phyloP scores from a whole-genome alignment of 1,284 basidiomycete genomes.

The Limonomyces culmigenus region DNA sequence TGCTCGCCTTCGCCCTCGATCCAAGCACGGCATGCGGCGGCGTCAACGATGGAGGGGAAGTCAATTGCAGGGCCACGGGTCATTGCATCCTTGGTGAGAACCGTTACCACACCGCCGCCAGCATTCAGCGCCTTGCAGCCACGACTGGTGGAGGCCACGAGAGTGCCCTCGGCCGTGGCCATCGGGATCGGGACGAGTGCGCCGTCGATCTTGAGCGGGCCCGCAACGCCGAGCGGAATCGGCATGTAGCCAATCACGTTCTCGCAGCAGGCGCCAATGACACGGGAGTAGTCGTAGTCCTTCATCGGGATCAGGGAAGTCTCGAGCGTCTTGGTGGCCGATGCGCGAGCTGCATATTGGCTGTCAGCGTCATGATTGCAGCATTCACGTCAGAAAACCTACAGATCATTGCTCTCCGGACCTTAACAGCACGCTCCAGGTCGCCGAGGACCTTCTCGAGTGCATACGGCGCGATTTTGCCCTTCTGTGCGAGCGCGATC shows the following conservation, averaged over 20 bases:
- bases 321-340: conserved; percentile 76
- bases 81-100: conserved; percentile 91
- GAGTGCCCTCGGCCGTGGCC: conserved; percentile 97
- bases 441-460: conserved; percentile 88
- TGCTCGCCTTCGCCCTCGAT: conserved; percentile 73
- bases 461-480: conserved; percentile 88
- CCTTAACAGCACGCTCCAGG: conserved; percentile 71
- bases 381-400: conserved; percentile 20
- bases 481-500: conserved; percentile 76
- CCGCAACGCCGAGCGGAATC: conserved; percentile 90
- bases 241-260: conserved; percentile 98
- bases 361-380: too few relatives aligned
- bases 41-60: conserved; percentile 72
- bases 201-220: conserved; percentile 88
- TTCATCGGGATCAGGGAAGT: conserved; percentile 68
- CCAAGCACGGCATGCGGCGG: conserved; percentile 80
- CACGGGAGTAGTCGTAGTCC: conserved; percentile 87
- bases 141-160: conserved; percentile 93
- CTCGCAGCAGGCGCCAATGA: conserved; percentile 97
- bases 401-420: conserved; percentile 87
- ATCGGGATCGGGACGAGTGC: conserved; percentile 84
- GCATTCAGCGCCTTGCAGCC: conserved; percentile 97
- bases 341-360: conserved; percentile 56
- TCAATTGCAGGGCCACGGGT: conserved; percentile 96
- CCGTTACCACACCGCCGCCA: conserved; percentile 89